Evolutionary conservation across 495 filamentous ascomycete genomes (phyloP).

Genomic region (Thozetella sp.): DNA sequence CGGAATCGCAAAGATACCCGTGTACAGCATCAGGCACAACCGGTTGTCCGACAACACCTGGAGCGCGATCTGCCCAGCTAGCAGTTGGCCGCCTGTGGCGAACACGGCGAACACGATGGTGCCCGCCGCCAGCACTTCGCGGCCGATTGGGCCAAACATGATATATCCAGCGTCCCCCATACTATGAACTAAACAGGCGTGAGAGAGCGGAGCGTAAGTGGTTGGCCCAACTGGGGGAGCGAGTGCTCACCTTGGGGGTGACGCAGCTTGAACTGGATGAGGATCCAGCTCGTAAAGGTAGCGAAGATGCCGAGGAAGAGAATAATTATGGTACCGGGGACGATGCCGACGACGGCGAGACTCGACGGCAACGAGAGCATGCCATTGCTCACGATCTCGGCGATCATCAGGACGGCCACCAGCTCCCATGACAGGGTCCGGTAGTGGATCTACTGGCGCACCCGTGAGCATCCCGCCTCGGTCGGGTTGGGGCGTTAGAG

Average conservation of each 20-base stretch:
- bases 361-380: conserved; percentile 60
- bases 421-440: conserved; percentile 16
- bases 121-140: conserved; percentile 57
- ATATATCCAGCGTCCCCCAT: conserved; percentile 67
- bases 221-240: neutral
- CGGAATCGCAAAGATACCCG: conserved; percentile 55
- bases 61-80: conserved; percentile 65
- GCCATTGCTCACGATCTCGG: conserved; percentile 63
- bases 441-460: neutral
- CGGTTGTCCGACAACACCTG: conserved; percentile 60
- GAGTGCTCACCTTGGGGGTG: conserved; percentile 31
- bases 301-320: conserved; percentile 54
- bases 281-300: conserved; percentile 68
- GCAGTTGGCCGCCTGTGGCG: conserved; percentile 68
- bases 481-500: neutral
- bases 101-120: conserved; percentile 68
- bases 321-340: conserved; percentile 50
- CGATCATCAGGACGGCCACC: conserved; percentile 61
- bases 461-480: neutral
- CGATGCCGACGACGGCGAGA: conserved; percentile 55
- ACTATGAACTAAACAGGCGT: conserved; percentile 46
- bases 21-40: conserved; percentile 62
- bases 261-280: conserved; percentile 66
- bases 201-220: neutral
- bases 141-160: conserved; percentile 55